Conservation (phyloP, 306 rosid species). For the Vicia villosa region DNA sequence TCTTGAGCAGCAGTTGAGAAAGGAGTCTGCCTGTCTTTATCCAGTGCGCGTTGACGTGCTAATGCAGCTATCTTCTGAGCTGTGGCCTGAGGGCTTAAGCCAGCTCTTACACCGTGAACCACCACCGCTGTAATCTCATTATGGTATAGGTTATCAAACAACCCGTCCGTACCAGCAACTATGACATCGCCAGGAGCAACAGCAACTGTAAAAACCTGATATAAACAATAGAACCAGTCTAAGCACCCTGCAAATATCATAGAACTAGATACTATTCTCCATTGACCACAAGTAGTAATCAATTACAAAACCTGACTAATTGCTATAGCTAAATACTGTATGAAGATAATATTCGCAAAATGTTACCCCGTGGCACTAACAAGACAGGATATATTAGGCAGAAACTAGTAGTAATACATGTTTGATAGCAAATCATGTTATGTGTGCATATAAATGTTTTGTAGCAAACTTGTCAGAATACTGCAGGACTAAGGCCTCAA, state of each 20-base stretch:
- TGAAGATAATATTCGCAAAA: slow-evolving; percentile 3
- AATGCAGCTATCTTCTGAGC: slow-evolving; percentile 98
- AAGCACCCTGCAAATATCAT: slow-evolving; percentile 23
- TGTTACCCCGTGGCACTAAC: not conserved
- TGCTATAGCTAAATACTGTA: slow-evolving; percentile 9
- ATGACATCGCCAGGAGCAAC: slow-evolving; percentile 86
- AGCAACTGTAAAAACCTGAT: slow-evolving; percentile 82
- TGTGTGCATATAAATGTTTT: not conserved
- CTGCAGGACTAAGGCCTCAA: slow-evolving; percentile 11
- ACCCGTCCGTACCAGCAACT: slow-evolving; percentile 92
- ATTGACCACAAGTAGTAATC: not conserved
- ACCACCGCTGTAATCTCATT: slow-evolving; percentile 92
- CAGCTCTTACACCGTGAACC: slow-evolving; percentile 82
- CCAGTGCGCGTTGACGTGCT: slow-evolving; percentile 94
- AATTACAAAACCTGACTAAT: not conserved
- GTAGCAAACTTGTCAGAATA: not conserved
- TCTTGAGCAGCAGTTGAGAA: slow-evolving; percentile 97
- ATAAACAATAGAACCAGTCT: slow-evolving; percentile 35
- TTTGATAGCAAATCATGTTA: not conserved
- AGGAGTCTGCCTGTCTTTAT: slow-evolving; percentile 86
- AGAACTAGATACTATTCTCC: slow-evolving; percentile 1
- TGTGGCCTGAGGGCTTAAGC: slow-evolving; percentile 80
- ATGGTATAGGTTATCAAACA: slow-evolving; percentile 87
- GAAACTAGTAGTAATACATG: not conserved
- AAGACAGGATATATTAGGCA: slow-evolving; percentile 9